Percentiles rank a stretch among this genome's conserved stretches.
These are phyloP conservation scores for Biscogniauxia mediterranea DNA, from an alignment of 2,329 filamentous ascomycete genomes.

Conservation along the genomic window DNA sequence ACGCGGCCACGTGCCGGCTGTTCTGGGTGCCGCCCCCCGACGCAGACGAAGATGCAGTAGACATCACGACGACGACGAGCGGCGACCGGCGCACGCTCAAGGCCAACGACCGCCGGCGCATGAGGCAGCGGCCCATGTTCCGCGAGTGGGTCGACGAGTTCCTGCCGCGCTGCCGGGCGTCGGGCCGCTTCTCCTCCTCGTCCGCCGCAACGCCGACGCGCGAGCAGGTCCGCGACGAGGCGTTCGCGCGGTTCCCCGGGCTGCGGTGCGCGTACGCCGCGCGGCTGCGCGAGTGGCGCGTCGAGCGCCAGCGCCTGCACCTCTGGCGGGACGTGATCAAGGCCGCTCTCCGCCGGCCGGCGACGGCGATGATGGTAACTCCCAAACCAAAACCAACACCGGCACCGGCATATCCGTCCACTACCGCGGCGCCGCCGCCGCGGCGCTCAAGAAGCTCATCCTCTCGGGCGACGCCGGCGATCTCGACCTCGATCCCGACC, in stretches of 20 bases:
- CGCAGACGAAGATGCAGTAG: too few species aligned
- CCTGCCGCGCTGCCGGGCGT: conserved; percentile 49
- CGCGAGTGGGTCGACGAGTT: conserved; percentile 62
- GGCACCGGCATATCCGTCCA: not conserved
- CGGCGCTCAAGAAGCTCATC: conserved; percentile 50
- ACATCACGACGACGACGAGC: too few species aligned
- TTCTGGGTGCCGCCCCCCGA: conserved; percentile 46
- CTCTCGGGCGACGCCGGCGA: conserved; percentile 39
- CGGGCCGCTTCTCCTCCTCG: conserved; percentile 32
- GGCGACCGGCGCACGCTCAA: conserved; percentile 42
- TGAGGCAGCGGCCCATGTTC: conserved; percentile 56
- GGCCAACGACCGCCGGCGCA: conserved; percentile 56
- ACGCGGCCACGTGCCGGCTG: conserved; percentile 56
- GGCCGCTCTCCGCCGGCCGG: conserved; percentile 25
- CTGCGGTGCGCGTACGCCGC: conserved; percentile 43
- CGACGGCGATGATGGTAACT: not conserved
- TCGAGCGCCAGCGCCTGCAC: conserved; percentile 39
- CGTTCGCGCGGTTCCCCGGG: conserved; percentile 49
- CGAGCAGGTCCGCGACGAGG: conserved; percentile 53
- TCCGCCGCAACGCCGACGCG: conserved; percentile 41
- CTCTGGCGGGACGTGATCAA: conserved; percentile 49
- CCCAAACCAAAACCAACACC: conserved; percentile 22
- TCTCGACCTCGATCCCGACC: conserved; percentile 34
- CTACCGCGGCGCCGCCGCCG: conserved; percentile 36
- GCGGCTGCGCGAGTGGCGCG: conserved; percentile 41